Percentiles rank a stretch among this genome's conserved stretches.
Conservation (phyloP, 2,329 filamentous ascomycete genomes). For the Hypomyces rosellus region DNA sequence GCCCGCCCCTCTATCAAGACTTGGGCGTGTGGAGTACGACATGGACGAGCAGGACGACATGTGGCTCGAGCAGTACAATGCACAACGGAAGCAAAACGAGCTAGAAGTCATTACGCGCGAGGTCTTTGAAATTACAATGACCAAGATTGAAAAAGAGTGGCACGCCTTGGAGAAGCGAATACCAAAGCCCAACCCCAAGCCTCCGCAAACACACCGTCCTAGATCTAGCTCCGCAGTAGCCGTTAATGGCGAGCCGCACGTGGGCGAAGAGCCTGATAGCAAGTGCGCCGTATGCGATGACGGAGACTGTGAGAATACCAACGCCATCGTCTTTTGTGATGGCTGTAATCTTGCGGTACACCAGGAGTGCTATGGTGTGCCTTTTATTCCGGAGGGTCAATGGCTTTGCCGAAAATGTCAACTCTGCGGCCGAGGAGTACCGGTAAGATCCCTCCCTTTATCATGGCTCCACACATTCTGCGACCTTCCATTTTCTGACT, state of each 20-base stretch:
- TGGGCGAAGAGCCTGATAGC: slow-evolving; percentile 87
- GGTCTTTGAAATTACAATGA: slow-evolving; percentile 95
- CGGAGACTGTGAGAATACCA: slow-evolving; percentile 98
- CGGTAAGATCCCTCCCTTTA: slow-evolving; percentile 45
- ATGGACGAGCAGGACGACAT: slow-evolving; percentile 99
- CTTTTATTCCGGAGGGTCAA: slow-evolving; percentile 96
- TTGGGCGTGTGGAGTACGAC: slow-evolving; percentile 92
- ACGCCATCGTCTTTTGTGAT: slow-evolving; percentile 98
- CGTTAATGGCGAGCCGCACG: slow-evolving; percentile 83
- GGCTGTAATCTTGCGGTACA: slow-evolving; percentile 96
- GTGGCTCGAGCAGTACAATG: slow-evolving; percentile 84
- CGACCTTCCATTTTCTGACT: not conserved
- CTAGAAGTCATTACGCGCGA: slow-evolving; percentile 84
- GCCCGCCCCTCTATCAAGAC: slow-evolving; percentile 29
- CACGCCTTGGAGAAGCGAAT: slow-evolving; percentile 93
- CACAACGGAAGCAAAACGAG: slow-evolving; percentile 64
- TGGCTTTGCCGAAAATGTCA: slow-evolving; percentile 98
- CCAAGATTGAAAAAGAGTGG: slow-evolving; percentile 99
- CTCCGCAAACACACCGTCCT: slow-evolving; percentile 87
- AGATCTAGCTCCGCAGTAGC: slow-evolving; percentile 90
- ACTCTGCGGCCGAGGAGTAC: slow-evolving; percentile 83
- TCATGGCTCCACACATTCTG: not conserved
- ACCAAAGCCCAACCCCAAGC: slow-evolving; percentile 93
- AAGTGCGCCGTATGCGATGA: slow-evolving; percentile 98
- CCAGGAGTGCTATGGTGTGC: slow-evolving; percentile 97